Conservation (phyloP, 441 rosid species). For the Gossypium lobatum region DNA sequence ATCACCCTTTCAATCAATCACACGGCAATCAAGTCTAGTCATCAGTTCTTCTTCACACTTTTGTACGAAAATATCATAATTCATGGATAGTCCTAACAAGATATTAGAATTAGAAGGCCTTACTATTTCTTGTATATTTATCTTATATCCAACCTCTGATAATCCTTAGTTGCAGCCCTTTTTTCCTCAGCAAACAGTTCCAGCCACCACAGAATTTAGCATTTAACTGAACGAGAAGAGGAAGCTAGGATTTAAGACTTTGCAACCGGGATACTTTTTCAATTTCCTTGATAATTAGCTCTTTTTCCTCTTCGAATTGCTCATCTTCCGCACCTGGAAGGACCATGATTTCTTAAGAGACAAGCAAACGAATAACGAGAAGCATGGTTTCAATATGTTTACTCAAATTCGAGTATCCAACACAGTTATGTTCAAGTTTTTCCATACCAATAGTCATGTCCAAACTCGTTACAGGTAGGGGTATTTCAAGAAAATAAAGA, state of each 20-base stretch:
- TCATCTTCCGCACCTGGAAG: slow-evolving; percentile 76
- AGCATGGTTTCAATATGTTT: no score
- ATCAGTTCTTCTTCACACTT: background rate
- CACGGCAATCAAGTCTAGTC: background rate
- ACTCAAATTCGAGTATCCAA: no score
- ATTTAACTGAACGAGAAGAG: slow-evolving; percentile 5
- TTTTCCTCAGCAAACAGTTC: slow-evolving; percentile 12
- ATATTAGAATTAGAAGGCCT: slow-evolving; percentile 10
- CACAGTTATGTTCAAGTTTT: no score
- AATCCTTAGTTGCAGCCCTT: background rate
- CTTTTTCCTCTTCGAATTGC: slow-evolving; percentile 92
- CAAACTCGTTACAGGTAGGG: no score
- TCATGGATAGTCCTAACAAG: background rate
- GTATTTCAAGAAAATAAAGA: no score
- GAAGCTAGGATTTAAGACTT: slow-evolving; percentile 28
- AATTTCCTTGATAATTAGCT: slow-evolving; percentile 81
- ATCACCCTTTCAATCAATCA: background rate
- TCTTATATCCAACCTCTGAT: background rate
- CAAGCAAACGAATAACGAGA: background rate
- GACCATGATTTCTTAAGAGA: background rate
- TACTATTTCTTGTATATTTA: background rate
- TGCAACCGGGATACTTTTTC: slow-evolving; percentile 44
- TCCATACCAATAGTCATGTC: no score
- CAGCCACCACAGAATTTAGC: slow-evolving; percentile 9
- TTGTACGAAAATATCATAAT: slow-evolving; percentile 7